Evolutionary conservation across 2,329 filamentous ascomycete species (phyloP).

Genomic region (Alternaria sp.): DNA sequence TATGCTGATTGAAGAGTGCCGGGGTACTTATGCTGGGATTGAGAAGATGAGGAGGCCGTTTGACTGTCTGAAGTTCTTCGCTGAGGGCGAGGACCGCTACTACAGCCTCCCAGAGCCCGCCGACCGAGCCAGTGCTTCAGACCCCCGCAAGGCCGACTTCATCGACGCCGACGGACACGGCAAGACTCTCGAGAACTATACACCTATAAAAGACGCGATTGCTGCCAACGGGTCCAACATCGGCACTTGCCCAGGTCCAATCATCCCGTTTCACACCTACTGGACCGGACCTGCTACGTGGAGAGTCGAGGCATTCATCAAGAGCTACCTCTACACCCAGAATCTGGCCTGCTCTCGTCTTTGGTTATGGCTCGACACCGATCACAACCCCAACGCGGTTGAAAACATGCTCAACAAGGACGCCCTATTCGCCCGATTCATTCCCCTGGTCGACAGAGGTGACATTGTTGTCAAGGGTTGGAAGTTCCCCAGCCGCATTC

Average conservation of each 20-base stretch:
- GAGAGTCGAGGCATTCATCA: slow-evolving; percentile 65
- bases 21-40: slow-evolving; percentile 60
- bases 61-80: slow-evolving; percentile 62
- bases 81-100: slow-evolving; percentile 59
- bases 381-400: slow-evolving; percentile 60
- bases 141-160: slow-evolving; percentile 55
- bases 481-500: slow-evolving; percentile 63
- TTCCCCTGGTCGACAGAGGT: slow-evolving; percentile 62
- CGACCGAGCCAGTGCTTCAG: slow-evolving; percentile 52
- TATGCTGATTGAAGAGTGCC: slow-evolving; percentile 61
- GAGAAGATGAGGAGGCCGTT: slow-evolving; percentile 65
- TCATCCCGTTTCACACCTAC: slow-evolving; percentile 65
- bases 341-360: slow-evolving; percentile 64
- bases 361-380: slow-evolving; percentile 64
- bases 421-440: slow-evolving; percentile 61
- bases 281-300: slow-evolving; percentile 66
- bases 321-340: slow-evolving; percentile 65
- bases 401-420: slow-evolving; percentile 62
- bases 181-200: slow-evolving; percentile 51
- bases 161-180: slow-evolving; percentile 53
- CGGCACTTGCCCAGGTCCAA: slow-evolving; percentile 63
- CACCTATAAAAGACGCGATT: slow-evolving; percentile 47
- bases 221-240: slow-evolving; percentile 52
- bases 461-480: slow-evolving; percentile 62
- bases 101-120: slow-evolving; percentile 56